phyloP scores from a whole-genome alignment of 2,329 filamentous ascomycete species.

The Verruconis gallopava region DNA sequence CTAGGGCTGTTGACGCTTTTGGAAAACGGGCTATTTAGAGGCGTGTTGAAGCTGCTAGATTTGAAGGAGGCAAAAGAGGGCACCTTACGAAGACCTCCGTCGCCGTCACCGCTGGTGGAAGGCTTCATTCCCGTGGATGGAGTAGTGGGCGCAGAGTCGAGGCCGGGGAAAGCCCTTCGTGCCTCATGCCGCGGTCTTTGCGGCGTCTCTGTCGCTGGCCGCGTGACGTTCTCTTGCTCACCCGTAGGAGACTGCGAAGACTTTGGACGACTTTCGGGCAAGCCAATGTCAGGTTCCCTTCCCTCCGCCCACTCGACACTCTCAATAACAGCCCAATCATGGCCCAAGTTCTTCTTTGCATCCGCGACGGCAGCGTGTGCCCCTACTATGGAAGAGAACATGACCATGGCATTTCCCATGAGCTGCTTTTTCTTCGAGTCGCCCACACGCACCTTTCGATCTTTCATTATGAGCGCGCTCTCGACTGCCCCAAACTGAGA shows the following conservation, averaged over 20 bases:
- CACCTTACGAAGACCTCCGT: slow-evolving; percentile 25
- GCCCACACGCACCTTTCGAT: slow-evolving; percentile 37
- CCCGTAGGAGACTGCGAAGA: slow-evolving; percentile 11
- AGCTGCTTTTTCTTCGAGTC: slow-evolving; percentile 31
- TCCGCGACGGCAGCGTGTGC: slow-evolving; percentile 45
- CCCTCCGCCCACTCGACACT: slow-evolving; percentile 42
- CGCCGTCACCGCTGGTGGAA: slow-evolving; percentile 15
- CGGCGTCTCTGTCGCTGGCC: slow-evolving; percentile 5
- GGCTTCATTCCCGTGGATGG: slow-evolving; percentile 15
- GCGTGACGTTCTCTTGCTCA: neutral
- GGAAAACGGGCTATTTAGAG: slow-evolving; percentile 12
- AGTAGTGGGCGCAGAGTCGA: slow-evolving; percentile 17
- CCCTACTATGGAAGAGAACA: slow-evolving; percentile 44
- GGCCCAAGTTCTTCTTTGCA: slow-evolving; percentile 27
- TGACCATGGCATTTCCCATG: slow-evolving; percentile 40
- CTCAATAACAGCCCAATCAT: slow-evolving; percentile 36
- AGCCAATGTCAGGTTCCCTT: slow-evolving; percentile 36
- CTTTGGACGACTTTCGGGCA: slow-evolving; percentile 11
- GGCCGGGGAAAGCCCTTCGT: slow-evolving; percentile 7
- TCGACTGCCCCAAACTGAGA: slow-evolving; percentile 44
- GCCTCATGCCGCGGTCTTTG: slow-evolving; percentile 1
- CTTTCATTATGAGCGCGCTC: slow-evolving; percentile 40
- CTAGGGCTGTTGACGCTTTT: slow-evolving; percentile 18
- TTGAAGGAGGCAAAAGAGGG: slow-evolving; percentile 31
- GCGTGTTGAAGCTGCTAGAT: slow-evolving; percentile 14